These are phyloP conservation scores for Royoungia palumana DNA, from an alignment of 768 basidiomycete species.

Conservation along the genomic window DNA sequence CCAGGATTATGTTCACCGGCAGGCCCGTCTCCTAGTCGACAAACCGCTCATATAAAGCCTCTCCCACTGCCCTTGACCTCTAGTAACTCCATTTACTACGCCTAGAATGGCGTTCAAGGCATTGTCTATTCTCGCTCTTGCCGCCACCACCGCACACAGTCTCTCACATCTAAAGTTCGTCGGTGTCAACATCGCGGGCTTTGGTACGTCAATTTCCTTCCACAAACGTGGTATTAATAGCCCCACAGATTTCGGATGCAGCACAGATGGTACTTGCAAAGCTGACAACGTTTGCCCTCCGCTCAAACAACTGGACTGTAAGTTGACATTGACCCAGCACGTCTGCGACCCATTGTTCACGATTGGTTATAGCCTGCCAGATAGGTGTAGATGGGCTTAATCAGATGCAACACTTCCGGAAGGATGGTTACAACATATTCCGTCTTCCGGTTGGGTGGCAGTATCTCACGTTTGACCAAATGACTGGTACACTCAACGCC, in stretches of 20 bases:
- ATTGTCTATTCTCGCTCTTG: slow-evolving; percentile 12
- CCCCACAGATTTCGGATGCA: slow-evolving; percentile 45
- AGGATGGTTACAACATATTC: slow-evolving; percentile 56
- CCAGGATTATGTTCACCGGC: slow-evolving; percentile 5
- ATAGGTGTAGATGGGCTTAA: slow-evolving; percentile 28
- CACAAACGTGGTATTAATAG: background rate
- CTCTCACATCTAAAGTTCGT: slow-evolving; percentile 31
- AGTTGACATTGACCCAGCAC: background rate
- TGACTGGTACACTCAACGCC: slow-evolving; percentile 40
- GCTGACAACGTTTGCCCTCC: slow-evolving; percentile 42
- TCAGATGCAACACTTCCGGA: slow-evolving; percentile 61
- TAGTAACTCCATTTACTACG: background rate
- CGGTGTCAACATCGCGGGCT: slow-evolving; percentile 55
- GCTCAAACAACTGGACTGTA: slow-evolving; percentile 43
- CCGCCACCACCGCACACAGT: slow-evolving; percentile 17
- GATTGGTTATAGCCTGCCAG: background rate
- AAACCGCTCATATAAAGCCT: slow-evolving; percentile 9
- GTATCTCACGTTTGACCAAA: slow-evolving; percentile 39
- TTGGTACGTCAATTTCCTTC: slow-evolving; percentile 26
- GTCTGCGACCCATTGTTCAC: background rate
- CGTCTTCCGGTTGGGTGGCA: slow-evolving; percentile 64
- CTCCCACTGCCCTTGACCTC: background rate
- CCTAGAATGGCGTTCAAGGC: slow-evolving; percentile 17
- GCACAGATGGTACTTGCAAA: slow-evolving; percentile 42
- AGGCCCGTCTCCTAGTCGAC: background rate